These are phyloP conservation scores for Coemansia sp. DNA, from an alignment of 371 early-diverging fungal species.

Conservation along the genomic window DNA sequence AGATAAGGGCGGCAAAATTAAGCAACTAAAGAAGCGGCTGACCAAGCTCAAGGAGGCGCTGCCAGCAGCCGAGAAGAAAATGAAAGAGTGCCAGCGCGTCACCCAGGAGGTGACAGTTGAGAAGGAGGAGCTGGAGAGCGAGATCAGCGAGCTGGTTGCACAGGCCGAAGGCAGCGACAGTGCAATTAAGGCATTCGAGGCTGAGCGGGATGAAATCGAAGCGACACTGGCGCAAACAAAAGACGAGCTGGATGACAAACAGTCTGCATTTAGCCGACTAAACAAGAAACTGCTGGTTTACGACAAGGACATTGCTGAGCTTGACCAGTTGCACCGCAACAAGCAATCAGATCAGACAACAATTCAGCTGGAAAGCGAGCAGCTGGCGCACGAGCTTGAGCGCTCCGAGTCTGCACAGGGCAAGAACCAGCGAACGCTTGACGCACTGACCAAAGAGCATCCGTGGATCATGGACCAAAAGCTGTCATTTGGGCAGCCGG, in stretches of 20 bases:
- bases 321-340: constrained; percentile 63
- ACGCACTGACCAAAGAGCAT: constrained; percentile 62
- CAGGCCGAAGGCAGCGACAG: constrained; percentile 31
- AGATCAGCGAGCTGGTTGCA: constrained; percentile 33
- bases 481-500: constrained; percentile 82
- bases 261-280: constrained; percentile 54
- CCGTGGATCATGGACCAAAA: constrained; percentile 89
- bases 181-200: constrained; percentile 28
- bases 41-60: constrained; percentile 49
- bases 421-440: constrained; percentile 55
- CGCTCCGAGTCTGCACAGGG: constrained; percentile 64
- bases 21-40: constrained; percentile 73
- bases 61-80: constrained; percentile 55
- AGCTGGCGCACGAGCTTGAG: constrained; percentile 63
- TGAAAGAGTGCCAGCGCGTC: constrained; percentile 53
- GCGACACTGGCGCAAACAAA: constrained; percentile 45
- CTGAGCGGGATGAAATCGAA: constrained; percentile 37
- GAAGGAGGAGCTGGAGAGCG: constrained; percentile 49
- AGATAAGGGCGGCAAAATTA: constrained; percentile 80
- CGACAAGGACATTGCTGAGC: constrained; percentile 63
- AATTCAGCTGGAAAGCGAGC: constrained; percentile 67
- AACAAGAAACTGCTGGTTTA: constrained; percentile 52
- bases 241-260: constrained; percentile 52
- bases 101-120: constrained; percentile 60
- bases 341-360: constrained; percentile 65